A percentile compares a stretch with the other conserved stretches of the same genome.
These are phyloP conservation scores for Ramaria rubella DNA, from an alignment of 768 basidiomycete species.

Conservation along the genomic window DNA sequence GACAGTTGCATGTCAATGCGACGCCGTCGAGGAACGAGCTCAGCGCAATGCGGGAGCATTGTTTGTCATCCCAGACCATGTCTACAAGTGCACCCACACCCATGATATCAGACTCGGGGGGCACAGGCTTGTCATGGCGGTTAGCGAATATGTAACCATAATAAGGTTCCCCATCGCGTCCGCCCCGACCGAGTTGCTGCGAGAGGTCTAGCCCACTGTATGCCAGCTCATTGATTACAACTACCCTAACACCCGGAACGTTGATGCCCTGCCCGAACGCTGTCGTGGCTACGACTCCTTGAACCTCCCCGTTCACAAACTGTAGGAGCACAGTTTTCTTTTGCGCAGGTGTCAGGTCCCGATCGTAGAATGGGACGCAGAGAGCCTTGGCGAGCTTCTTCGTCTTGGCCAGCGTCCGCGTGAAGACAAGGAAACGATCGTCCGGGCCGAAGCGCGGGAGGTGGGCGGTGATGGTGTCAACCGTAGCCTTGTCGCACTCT, in stretches of 20 bases:
- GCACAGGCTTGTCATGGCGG: neutral
- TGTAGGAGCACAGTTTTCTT: neutral
- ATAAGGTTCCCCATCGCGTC: neutral
- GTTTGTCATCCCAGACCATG: neutral
- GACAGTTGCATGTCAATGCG: neutral
- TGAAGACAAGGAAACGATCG: neutral
- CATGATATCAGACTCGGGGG: neutral
- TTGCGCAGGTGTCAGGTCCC: neutral
- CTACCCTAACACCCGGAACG: neutral
- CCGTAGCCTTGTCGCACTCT: neutral
- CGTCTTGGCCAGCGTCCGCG: neutral
- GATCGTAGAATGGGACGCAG: neutral
- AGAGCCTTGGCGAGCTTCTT: neutral
- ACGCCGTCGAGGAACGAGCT: neutral
- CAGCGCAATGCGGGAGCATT: neutral
- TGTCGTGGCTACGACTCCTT: neutral
- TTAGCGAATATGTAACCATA: neutral
- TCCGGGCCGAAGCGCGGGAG: neutral
- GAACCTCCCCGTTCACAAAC: neutral
- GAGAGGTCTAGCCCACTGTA: neutral
- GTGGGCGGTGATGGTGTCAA: neutral
- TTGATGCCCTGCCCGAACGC: neutral
- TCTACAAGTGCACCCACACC: neutral
- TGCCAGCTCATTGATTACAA: neutral
- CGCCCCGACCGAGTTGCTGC: neutral